Evolutionary conservation across 495 filamentous ascomycete genomes (phyloP).

Genomic region (Rostrohypoxylon terebratum): DNA sequence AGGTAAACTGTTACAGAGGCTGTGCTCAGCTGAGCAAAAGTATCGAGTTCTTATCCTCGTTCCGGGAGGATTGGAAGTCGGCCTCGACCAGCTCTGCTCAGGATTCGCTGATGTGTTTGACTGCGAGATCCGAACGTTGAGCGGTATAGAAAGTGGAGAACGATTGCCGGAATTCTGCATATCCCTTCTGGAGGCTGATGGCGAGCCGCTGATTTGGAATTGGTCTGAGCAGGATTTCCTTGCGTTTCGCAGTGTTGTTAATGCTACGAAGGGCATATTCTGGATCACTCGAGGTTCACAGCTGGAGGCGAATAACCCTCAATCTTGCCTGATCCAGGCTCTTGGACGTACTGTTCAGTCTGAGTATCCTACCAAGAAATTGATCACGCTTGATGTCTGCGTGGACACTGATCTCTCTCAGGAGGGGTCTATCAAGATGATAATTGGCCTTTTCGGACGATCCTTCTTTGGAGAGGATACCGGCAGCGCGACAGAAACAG

Average conservation of each 20-base stretch:
- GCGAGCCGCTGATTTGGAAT: slow-evolving; percentile 36
- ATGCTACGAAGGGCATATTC: slow-evolving; percentile 34
- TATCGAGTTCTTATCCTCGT: slow-evolving; percentile 27
- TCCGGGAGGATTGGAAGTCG: not conserved
- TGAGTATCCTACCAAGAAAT: slow-evolving; percentile 45
- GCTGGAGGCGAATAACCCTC: slow-evolving; percentile 35
- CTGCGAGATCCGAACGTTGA: slow-evolving; percentile 32
- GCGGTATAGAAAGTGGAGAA: slow-evolving; percentile 16
- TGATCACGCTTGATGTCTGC: slow-evolving; percentile 46
- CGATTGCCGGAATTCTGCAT: slow-evolving; percentile 34
- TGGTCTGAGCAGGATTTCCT: slow-evolving; percentile 43
- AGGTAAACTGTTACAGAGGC: not conserved
- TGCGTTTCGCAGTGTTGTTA: slow-evolving; percentile 32
- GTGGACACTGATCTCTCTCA: not conserved
- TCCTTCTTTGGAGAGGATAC: slow-evolving; percentile 60
- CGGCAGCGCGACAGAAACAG: slow-evolving; percentile 34
- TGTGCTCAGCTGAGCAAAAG: not conserved
- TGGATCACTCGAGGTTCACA: slow-evolving; percentile 49
- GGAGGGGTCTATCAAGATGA: slow-evolving; percentile 43
- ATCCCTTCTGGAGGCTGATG: slow-evolving; percentile 44
- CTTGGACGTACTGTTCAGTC: slow-evolving; percentile 48
- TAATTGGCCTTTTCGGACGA: slow-evolving; percentile 66
- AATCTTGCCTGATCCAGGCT: slow-evolving; percentile 36
- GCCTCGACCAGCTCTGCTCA: not conserved
- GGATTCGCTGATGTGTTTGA: slow-evolving; percentile 10